Base-by-base conservation (phyloP, 306 rosid species). In the Dryas drummondii region DNA sequence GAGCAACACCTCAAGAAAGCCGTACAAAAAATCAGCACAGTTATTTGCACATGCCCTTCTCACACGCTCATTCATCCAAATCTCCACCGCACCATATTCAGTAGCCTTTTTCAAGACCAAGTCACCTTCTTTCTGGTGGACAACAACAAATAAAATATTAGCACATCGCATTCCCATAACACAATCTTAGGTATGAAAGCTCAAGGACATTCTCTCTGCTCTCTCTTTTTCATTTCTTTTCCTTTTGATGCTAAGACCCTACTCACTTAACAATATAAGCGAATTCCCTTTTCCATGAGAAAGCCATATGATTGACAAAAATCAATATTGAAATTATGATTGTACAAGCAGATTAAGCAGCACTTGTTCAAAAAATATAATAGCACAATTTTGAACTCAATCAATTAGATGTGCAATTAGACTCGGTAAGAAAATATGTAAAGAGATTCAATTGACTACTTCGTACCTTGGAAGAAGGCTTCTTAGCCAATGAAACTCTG, bases 21-120 rank as follows among this genome's bases (percentile, higher is more conserved):
- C 97, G 32, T 94, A 91, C 11, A 88, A 62, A 67, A 91, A 94
- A 85, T 90, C 91, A 61, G 98, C 98, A 80, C 96, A 94, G 83
- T 97, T 91, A 77, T 59, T 94, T 58, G 91, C 91, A 80, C 98
- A 94, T 77, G 97, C 97, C 86, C 98, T 86, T 22, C 97, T 88
- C n/a, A 86, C 98, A 13, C 97, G 87, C 84, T 94, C 98, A 5
- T 94, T 94, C 98, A 94, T 94, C 98, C 98, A 94, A 85, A 94
- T 94, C 81, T 91, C 97, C 5, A 94, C 98, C 9, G 98, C 98
- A 12, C 97, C 97, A 78, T 90, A 91, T 76, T 94, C 97, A 17
- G 96, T 91, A 3, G 98, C 98, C 80, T 90, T 91, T 80, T 94
- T 94, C 91, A 94, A 76, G 71, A 91, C 98, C 63, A 94, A 80